Evolutionary conservation across 495 filamentous ascomycete species (phyloP), one percentile per base, ranked within the genome.

Genomic region (Elasticomyces elasticus): DNA sequence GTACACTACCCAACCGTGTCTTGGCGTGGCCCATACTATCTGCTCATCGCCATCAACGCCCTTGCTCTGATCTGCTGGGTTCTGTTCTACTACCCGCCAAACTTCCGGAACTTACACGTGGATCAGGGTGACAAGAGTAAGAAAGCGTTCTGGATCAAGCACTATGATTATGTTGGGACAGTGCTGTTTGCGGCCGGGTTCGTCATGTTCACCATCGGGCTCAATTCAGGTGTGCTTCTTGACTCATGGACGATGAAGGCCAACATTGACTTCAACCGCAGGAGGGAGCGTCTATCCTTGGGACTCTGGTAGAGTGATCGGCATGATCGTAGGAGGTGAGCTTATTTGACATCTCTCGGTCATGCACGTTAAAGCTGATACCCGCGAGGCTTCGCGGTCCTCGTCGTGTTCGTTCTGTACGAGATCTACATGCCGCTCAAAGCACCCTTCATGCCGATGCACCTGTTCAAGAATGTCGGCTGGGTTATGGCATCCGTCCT

Each of bases 281-380:
- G 73, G 67, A 9, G 71, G 69, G 22, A 20, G 62, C 3, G 13
- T 74, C 31, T 72, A 71, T 45, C 65, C 72, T 1, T 76, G 72
- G 73, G 54, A 33, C 0, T 70, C 67, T 0, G 72, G 64, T 48
- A 57, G 65, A 47, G 74, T 71, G 5, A 62, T 76, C 26, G 52
- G 70, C 13, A 70, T 72, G 0, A 51, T 75, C 25, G 45, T 74
- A 17, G 38, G 70, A 6, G 73, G 72, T n/a, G n/a, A n/a, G n/a
- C n/a, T n/a, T n/a, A n/a, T n/a, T n/a, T n/a, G n/a, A n/a, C n/a
- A n/a, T n/a, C n/a, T n/a, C n/a, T n/a, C n/a, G n/a, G n/a, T n/a
- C n/a, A n/a, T n/a, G n/a, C n/a, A n/a, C n/a, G n/a, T n/a, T n/a
- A n/a, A n/a, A n/a, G n/a, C n/a, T n/a, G n/a, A n/a, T n/a, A n/a